Base-by-base conservation (phyloP, 2,329 filamentous ascomycete species). In the Rhynchosporium secalis region DNA sequence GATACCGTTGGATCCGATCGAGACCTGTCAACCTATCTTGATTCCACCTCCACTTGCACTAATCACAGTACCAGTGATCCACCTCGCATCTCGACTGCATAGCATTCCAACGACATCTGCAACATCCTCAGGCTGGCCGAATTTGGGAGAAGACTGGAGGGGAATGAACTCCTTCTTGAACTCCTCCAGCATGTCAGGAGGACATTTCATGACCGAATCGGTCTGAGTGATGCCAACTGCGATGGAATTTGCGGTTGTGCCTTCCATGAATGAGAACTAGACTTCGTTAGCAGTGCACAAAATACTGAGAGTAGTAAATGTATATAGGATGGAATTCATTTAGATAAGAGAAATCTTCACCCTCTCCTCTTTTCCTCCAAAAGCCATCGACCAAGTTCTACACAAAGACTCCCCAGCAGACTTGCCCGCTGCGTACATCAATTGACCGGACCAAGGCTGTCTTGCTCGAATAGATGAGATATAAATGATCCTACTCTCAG, bases 31-130 rank as follows among this genome's bases (percentile, higher is more conserved):
- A 56, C 64, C 62, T 43, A 76, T 74, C 57, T 76, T 76, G 29
- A 75, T 71, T 5, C 73, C 72, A 1, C 75, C 75, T 46, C 75
- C 74, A 52, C 72, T 76, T 0, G 75, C 75, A 65, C 74, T 74
- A 15, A 76, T 36, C 4, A 76, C 74, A 45, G 67, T 71, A 0
- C 75, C 75, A 0, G 75, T 77, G 13, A 76, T 74, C 75, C 75
- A 76, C 56, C 75, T 65, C 0, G 71, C 73, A 60, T 75, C 74
- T 0, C 66, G 58, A 1, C 74, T 68, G n/a, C 74, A 75, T 5
- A 77, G 61, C 28, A 77, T 64, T 0, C 75, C 73, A 8, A 76
- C 71, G 1, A 74, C 74, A 66, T 75, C 73, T 3, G 75, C 75
- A 13, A 77, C 72, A 15, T 77, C 75, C 3, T 76, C 72, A 0